phyloP scores from a whole-genome alignment of 1,139 yeast genomes.

The Chernovozyma aurita region DNA sequence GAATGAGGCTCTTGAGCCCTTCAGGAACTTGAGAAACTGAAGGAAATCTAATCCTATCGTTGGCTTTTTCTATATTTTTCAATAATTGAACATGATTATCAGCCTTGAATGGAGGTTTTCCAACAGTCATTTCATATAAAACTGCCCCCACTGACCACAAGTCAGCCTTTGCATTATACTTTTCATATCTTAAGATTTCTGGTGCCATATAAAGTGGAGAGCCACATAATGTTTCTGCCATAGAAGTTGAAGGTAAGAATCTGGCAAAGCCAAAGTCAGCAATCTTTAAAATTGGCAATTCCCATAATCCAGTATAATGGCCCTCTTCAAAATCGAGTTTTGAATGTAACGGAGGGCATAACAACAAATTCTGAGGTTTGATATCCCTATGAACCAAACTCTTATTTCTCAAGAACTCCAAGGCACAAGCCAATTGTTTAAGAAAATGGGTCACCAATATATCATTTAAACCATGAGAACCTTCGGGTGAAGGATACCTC shows the following conservation, averaged over 20 bases:
- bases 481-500: constrained; percentile 78
- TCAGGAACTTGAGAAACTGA: constrained; percentile 53
- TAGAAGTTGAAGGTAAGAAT: constrained; percentile 81
- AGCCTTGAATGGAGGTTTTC: constrained; percentile 93
- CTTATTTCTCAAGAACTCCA: constrained; percentile 73
- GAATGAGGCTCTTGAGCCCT: constrained; percentile 64
- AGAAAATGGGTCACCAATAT: constrained; percentile 77
- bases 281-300: constrained; percentile 81
- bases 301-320: constrained; percentile 76
- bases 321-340: constrained; percentile 51
- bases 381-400: constrained; percentile 91
- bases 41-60: constrained; percentile 77
- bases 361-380: constrained; percentile 84
- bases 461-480: constrained; percentile 75
- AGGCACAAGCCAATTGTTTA: constrained; percentile 81
- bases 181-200: constrained; percentile 88
- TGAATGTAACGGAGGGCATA: constrained; percentile 71
- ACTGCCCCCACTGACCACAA: constrained; percentile 98
- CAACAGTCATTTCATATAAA: constrained; percentile 88
- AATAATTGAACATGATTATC: constrained; percentile 85
- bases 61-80: constrained; percentile 76
- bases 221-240: constrained; percentile 97
- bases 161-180: constrained; percentile 95
- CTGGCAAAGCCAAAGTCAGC: constrained; percentile 99
- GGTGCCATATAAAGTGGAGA: constrained; percentile 99